A percentile compares a stretch with the other conserved stretches of the same genome.
phyloP scores from a whole-genome alignment of 1,139 yeast genomes.

The Pichia cactophila region DNA sequence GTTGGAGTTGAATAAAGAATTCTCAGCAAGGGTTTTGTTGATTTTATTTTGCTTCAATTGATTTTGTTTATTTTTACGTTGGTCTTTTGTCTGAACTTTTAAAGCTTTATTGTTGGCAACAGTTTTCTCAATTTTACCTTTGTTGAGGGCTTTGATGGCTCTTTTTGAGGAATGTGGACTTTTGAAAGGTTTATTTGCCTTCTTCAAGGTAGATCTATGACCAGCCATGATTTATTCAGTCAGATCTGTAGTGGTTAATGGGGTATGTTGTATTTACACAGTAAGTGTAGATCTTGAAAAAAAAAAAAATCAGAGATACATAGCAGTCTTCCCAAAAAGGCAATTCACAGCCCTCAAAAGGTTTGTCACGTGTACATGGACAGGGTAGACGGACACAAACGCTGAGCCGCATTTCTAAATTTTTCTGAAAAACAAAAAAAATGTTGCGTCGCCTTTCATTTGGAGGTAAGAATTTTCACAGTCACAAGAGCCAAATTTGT shows the following conservation, averaged over 20 bases:
- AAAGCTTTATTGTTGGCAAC: conserved; percentile 34
- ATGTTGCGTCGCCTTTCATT: too few species aligned
- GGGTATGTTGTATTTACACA: too few species aligned
- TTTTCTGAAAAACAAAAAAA: too few species aligned
- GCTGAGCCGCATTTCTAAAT: not conserved
- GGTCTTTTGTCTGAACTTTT: conserved; percentile 51
- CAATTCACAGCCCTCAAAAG: not conserved
- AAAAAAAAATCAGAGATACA: not conserved
- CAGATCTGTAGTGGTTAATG: too few species aligned
- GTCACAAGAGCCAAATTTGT: too few species aligned
- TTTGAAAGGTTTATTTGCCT: conserved; percentile 83
- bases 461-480: too few species aligned
- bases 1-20: conserved; percentile 69
- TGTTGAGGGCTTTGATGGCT: conserved; percentile 64
- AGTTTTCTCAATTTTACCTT: conserved; percentile 82
- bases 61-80: conserved; percentile 70
- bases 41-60: conserved; percentile 76
- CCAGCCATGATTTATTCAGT: conserved; percentile 42
- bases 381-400: too few species aligned
- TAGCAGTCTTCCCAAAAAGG: not conserved
- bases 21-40: conserved; percentile 33
- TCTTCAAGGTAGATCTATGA: conserved; percentile 77
- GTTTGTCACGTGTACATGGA: too few species aligned
- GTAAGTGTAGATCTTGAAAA: not conserved
- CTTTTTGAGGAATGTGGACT: conserved; percentile 91